Conservation (phyloP, 345 rosid species). For the Salix exigua region DNA sequence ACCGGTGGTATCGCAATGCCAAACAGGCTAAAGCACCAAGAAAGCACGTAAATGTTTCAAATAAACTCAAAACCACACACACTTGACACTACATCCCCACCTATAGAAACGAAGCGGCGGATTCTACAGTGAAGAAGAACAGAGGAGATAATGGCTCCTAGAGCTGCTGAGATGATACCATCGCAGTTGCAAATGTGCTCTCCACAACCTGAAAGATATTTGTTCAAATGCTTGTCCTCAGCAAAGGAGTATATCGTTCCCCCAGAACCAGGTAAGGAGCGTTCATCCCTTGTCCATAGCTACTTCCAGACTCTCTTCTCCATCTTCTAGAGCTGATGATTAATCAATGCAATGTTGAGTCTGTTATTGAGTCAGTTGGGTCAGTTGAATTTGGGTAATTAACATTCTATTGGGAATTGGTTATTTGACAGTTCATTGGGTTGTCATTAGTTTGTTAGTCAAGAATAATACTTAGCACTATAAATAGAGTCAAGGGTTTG, state of each 20-base stretch:
- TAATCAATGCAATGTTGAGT: no score
- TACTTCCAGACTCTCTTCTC: background rate
- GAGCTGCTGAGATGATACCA: conserved; percentile 19
- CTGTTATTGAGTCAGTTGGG: no score
- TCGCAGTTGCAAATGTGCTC: conserved; percentile 22
- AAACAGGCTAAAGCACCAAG: no score
- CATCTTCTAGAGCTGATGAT: background rate
- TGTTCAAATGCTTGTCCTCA: background rate
- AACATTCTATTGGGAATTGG: no score
- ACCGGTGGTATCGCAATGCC: no score
- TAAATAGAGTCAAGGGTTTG: no score
- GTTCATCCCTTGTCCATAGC: background rate
- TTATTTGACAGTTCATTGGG: no score
- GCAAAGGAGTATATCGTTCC: background rate
- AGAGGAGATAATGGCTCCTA: background rate
- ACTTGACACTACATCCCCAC: background rate
- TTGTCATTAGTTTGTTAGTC: no score
- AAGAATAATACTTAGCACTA: no score
- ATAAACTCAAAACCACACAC: background rate
- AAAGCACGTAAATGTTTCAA: background rate
- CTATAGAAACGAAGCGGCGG: background rate
- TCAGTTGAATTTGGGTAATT: no score
- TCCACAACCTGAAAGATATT: conserved; percentile 8
- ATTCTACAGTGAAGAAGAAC: background rate
- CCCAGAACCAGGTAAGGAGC: background rate